Conservation (phyloP, 2,329 filamentous ascomycete species). For the Fusarium tupiense region DNA sequence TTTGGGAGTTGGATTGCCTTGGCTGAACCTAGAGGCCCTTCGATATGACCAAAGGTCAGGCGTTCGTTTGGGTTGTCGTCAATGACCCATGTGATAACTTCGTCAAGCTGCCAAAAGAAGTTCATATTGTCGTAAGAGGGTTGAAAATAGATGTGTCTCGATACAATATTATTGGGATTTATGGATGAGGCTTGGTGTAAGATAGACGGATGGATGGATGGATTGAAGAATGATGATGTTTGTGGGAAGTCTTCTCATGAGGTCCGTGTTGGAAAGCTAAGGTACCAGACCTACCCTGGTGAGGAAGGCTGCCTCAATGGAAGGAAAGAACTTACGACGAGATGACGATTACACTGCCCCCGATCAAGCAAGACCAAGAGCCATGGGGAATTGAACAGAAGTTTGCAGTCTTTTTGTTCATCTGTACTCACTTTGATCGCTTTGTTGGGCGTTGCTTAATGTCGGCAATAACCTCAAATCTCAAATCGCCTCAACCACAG, state of each 20-base stretch:
- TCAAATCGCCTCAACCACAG: not conserved
- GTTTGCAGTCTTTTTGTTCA: not conserved
- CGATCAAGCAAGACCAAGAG: not conserved
- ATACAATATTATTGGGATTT: not conserved
- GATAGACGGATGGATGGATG: not conserved
- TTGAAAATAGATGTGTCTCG: not conserved
- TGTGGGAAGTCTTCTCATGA: not conserved
- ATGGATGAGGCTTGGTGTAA: not conserved
- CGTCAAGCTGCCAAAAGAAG: rapidly evolving
- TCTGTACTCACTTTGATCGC: not conserved
- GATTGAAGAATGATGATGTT: not conserved
- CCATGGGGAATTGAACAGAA: too few relatives aligned
- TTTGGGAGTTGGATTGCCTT: not conserved
- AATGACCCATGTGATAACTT: not conserved
- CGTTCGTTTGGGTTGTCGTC: not conserved
- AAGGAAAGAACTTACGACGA: not conserved
- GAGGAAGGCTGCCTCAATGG: not conserved
- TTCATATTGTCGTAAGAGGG: not conserved
- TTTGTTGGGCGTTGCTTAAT: too few relatives aligned
- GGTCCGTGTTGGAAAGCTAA: not conserved
- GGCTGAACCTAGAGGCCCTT: not conserved
- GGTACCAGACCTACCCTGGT: too few relatives aligned
- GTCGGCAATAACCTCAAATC: not conserved
- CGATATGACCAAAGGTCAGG: not conserved
- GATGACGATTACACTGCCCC: not conserved